Evolutionary conservation across 495 filamentous ascomycete genomes (phyloP).

Genomic region (Elasticomyces elasticus): DNA sequence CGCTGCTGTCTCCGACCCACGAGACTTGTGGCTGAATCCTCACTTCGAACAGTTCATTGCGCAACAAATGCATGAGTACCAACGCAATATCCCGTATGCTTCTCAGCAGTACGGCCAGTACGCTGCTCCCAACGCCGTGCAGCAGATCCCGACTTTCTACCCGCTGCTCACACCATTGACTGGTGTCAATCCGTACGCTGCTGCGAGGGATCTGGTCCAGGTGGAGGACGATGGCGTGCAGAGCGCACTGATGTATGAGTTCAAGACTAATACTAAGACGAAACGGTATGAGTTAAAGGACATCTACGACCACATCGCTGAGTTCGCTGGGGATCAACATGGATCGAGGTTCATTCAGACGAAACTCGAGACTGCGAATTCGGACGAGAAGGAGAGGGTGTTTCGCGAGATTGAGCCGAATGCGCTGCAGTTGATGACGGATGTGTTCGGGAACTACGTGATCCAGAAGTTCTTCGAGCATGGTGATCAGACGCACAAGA

Average conservation of each 20-base stretch:
- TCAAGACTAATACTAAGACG: slow-evolving; percentile 30
- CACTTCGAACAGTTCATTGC: slow-evolving; percentile 25
- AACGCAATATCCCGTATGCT: no score
- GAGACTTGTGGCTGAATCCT: slow-evolving; percentile 21
- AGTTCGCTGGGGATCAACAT: slow-evolving; percentile 92
- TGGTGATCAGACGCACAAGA: slow-evolving; percentile 89
- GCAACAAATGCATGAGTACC: slow-evolving; percentile 6
- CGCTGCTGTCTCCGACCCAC: slow-evolving; percentile 12
- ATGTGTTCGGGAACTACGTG: slow-evolving; percentile 97
- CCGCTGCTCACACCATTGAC: slow-evolving; percentile 24
- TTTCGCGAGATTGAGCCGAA: slow-evolving; percentile 81
- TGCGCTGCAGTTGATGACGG: slow-evolving; percentile 80
- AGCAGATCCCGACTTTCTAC: slow-evolving; percentile 26
- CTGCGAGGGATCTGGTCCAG: slow-evolving; percentile 57
- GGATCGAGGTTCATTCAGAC: slow-evolving; percentile 94
- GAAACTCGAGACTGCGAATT: slow-evolving; percentile 89
- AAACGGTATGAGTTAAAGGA: slow-evolving; percentile 85
- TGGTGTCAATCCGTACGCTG: slow-evolving; percentile 37
- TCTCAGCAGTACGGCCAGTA: no score
- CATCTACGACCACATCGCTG: slow-evolving; percentile 80
- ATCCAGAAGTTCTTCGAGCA: slow-evolving; percentile 98
- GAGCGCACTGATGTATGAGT: slow-evolving; percentile 50
- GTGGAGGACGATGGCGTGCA: slow-evolving; percentile 52
- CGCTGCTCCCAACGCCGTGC: no score
- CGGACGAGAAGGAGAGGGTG: slow-evolving; percentile 91